Percentiles rank a stretch among this genome's conserved stretches.
These are phyloP conservation scores for Gaeumannomyces tritici DNA, from an alignment of 2,329 filamentous ascomycete species.

Conservation along the genomic window DNA sequence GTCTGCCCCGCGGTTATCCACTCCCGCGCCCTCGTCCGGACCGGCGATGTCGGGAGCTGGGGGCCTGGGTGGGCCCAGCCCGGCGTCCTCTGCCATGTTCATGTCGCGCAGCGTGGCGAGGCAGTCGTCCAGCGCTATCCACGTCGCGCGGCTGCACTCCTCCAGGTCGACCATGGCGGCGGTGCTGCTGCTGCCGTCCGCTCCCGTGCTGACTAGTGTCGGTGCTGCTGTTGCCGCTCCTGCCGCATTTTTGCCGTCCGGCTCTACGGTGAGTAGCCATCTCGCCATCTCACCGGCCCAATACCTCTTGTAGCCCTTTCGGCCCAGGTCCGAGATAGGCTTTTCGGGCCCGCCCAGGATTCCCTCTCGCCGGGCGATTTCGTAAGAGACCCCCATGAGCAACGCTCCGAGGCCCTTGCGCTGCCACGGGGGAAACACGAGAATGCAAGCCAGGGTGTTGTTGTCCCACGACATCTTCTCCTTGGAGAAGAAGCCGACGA, in stretches of 20 bases:
- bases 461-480: slow-evolving; percentile 99
- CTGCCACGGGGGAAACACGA: slow-evolving; percentile 94
- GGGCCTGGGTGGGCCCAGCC: slow-evolving; percentile 30
- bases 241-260: slow-evolving; percentile 15
- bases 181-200: neutral
- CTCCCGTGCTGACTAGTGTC: neutral
- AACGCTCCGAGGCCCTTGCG: slow-evolving; percentile 79
- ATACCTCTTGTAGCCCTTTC: slow-evolving; percentile 72
- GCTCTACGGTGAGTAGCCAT: slow-evolving; percentile 42
- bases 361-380: slow-evolving; percentile 74
- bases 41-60: slow-evolving; percentile 8
- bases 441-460: slow-evolving; percentile 93
- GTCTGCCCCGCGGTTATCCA: slow-evolving; percentile 12
- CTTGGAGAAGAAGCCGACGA: slow-evolving; percentile 97
- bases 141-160: slow-evolving; percentile 67
- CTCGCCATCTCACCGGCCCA: slow-evolving; percentile 79
- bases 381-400: slow-evolving; percentile 89
- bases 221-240: neutral
- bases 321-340: slow-evolving; percentile 78
- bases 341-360: slow-evolving; percentile 89
- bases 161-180: slow-evolving; percentile 51
- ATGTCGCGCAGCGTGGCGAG: slow-evolving; percentile 70
- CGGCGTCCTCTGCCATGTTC: slow-evolving; percentile 56
- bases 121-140: slow-evolving; percentile 79
- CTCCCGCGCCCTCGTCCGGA: slow-evolving; percentile 8